Evolutionary conservation across 2,329 filamentous ascomycete species (phyloP).

Genomic region (Intubia oerlemansii): DNA sequence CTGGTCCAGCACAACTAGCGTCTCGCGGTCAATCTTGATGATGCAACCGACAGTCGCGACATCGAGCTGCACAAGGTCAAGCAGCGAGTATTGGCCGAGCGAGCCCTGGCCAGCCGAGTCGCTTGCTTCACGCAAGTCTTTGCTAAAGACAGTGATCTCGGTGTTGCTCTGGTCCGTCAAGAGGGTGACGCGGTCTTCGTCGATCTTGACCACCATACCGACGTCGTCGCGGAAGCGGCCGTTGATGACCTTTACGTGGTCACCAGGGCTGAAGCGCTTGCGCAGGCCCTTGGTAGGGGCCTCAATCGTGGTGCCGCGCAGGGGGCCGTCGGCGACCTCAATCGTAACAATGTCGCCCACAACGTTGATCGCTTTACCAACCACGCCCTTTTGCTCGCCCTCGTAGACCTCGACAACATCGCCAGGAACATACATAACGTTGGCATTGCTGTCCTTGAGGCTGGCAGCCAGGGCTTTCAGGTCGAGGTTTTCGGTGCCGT

Average conservation of each 20-base stretch:
- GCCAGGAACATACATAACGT: conserved; percentile 72
- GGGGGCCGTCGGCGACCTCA: conserved; percentile 60
- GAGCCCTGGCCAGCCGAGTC: conserved; percentile 74
- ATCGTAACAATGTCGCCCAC: conserved; percentile 85
- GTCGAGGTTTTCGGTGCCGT: conserved; percentile 86
- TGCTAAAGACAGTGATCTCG: conserved; percentile 95
- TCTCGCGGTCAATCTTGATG: conserved; percentile 88
- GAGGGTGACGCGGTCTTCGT: conserved; percentile 78
- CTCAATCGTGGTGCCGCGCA: conserved; percentile 70
- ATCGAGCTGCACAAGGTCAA: conserved; percentile 87
- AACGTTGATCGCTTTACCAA: conserved; percentile 68
- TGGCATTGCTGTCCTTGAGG: conserved; percentile 62
- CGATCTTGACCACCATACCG: conserved; percentile 88
- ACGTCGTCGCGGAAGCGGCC: conserved; percentile 89
- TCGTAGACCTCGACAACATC: conserved; percentile 94
- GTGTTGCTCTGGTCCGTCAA: conserved; percentile 81
- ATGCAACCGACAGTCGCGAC: conserved; percentile 81
- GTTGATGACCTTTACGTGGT: conserved; percentile 96
- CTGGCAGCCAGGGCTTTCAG: conserved; percentile 78
- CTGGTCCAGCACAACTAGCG: conserved; percentile 75
- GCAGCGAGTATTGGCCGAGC: conserved; percentile 75
- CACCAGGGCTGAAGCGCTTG: conserved; percentile 80
- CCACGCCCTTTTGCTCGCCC: conserved; percentile 82
- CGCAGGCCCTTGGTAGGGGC: conserved; percentile 81
- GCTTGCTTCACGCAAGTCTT: conserved; percentile 80